A percentile compares a stretch with the other conserved stretches of the same genome.
These are phyloP conservation scores for Silene conica DNA, from an alignment of 148 eudicot genomes.

Conservation along the genomic window DNA sequence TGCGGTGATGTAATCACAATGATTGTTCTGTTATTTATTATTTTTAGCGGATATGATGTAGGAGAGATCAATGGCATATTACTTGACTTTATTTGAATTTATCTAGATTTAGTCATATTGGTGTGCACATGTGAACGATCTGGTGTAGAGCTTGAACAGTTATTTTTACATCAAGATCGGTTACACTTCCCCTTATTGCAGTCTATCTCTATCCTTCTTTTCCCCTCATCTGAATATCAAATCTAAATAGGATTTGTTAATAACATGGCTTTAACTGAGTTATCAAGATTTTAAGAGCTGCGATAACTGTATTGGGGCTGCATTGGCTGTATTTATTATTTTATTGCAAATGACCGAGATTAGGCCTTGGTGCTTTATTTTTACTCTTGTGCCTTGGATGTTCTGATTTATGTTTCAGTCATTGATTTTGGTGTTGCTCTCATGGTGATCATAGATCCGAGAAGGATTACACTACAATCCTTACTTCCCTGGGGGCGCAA, in stretches of 20 bases:
- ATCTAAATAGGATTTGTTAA: too few species aligned
- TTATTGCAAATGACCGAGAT: not conserved
- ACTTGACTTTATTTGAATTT: not conserved
- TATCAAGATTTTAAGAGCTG: not conserved
- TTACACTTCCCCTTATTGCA: not conserved
- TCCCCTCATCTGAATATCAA: too few species aligned
- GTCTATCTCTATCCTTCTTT: too few species aligned
- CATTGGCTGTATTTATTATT: not conserved
- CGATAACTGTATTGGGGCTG: not conserved
- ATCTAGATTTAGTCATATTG: not conserved
- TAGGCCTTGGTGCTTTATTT: not conserved
- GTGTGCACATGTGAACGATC: not conserved
- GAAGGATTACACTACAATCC: constrained; percentile 96
- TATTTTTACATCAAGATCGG: not conserved
- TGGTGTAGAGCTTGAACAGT: not conserved
- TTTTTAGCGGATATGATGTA: not conserved
- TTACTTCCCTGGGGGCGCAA: constrained; percentile 98
- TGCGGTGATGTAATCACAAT: not conserved
- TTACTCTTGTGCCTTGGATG: not conserved
- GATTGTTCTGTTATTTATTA: not conserved
- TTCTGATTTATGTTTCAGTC: not conserved
- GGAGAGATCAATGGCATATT: not conserved
- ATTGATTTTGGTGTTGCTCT: not conserved
- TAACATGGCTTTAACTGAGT: too few species aligned
- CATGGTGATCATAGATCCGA: constrained; percentile 49